Evolutionary conservation across 129 eudicot genomes (phyloP).

Genomic region (Oenanthe sinensis): DNA sequence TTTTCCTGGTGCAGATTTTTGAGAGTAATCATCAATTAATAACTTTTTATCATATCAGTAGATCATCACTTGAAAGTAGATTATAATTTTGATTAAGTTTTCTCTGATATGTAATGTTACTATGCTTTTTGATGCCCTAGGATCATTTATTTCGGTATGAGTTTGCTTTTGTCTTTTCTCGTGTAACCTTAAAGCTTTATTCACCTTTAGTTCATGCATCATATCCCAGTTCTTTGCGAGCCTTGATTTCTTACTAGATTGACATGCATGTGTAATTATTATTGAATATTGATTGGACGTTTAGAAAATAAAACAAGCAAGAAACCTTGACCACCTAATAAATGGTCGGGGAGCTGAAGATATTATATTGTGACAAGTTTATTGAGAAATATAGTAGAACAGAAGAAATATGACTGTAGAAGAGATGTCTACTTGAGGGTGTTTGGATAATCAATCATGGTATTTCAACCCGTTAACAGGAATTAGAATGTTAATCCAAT

Average conservation of each 20-base stretch:
- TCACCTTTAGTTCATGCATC: not conserved
- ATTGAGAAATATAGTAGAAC: not conserved
- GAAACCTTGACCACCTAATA: not conserved
- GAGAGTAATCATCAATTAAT: not conserved
- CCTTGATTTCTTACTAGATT: not conserved
- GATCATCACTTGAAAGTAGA: not conserved
- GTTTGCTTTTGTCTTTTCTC: not conserved
- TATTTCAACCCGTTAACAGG: too few relatives aligned
- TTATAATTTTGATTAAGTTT: not conserved
- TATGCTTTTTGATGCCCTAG: not conserved
- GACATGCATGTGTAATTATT: not conserved
- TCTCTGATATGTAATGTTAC: not conserved
- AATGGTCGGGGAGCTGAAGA: not conserved
- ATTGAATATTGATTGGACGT: not conserved
- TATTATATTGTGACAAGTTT: not conserved
- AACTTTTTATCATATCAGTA: not conserved
- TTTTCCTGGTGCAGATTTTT: not conserved
- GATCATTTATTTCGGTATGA: not conserved
- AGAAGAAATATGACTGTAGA: not conserved
- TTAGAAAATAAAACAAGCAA: not conserved
- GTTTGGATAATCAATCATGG: too few relatives aligned
- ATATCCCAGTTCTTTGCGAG: not conserved
- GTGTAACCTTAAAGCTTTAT: not conserved
- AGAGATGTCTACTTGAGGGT: not conserved
- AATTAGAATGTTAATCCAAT: too few relatives aligned